phyloP scores from a whole-genome alignment of 2,329 filamentous ascomycete species.

The Botrytis tulipae region DNA sequence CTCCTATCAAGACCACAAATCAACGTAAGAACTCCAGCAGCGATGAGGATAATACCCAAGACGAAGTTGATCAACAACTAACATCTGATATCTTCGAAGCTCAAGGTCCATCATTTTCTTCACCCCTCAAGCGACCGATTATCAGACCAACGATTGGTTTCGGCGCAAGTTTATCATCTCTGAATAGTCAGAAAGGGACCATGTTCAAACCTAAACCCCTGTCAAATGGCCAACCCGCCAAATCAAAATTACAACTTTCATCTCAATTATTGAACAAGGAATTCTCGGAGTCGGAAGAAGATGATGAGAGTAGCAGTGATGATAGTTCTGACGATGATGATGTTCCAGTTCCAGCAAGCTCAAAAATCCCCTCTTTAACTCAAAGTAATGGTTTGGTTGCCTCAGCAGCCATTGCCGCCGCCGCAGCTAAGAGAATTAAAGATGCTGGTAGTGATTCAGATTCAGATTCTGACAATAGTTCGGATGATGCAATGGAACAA shows the following conservation, averaged over 20 bases:
- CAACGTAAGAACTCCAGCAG: conserved; percentile 30
- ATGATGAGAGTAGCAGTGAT: conserved; percentile 26
- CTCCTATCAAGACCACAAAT: conserved; percentile 16
- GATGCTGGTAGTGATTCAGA: conserved; percentile 18
- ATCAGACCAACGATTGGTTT: conserved; percentile 28
- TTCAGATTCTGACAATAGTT: conserved; percentile 16
- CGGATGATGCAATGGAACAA: neutral
- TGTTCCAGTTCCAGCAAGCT: neutral
- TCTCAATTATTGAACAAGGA: conserved; percentile 21
- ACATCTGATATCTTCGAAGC: conserved; percentile 36
- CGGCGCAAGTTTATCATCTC: conserved; percentile 30
- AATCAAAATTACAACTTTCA: conserved; percentile 15
- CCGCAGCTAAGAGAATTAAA: neutral
- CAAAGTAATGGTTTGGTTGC: neutral
- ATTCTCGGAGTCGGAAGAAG: conserved; percentile 27
- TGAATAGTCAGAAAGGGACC: conserved; percentile 24
- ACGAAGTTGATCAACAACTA: conserved; percentile 36
- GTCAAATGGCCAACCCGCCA: conserved; percentile 15
- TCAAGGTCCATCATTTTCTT: conserved; percentile 9
- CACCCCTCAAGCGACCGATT: conserved; percentile 22
- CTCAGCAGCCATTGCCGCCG: neutral
- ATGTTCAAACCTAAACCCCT: conserved; percentile 17
- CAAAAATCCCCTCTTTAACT: neutral
- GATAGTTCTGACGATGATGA: conserved; percentile 17
- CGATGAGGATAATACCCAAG: conserved; percentile 30